A percentile compares a stretch with the other conserved stretches of the same genome.
phyloP scores from a whole-genome alignment of 108 stramenopile species.

The Fistulifera solaris region DNA sequence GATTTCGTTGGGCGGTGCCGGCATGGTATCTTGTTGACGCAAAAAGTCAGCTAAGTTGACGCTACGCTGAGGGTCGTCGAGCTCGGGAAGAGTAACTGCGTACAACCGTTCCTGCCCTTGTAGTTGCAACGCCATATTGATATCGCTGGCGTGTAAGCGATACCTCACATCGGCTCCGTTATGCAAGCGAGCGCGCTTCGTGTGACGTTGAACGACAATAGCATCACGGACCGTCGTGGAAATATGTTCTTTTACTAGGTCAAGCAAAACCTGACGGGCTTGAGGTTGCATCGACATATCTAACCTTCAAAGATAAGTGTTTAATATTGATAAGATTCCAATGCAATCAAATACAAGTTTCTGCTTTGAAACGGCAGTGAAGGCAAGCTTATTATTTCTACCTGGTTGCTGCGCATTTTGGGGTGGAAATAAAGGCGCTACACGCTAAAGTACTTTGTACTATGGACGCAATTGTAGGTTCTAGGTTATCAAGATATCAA shows the following conservation, averaged over 20 bases:
- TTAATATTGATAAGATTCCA: no score
- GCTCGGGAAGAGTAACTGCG: constrained; percentile 29
- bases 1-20: constrained; percentile 65
- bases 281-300: not conserved
- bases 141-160: constrained; percentile 72
- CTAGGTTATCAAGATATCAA: no score
- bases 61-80: not conserved
- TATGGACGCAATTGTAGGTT: no score
- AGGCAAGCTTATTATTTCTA: no score
- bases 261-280: not conserved
- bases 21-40: constrained; percentile 24
- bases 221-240: constrained; percentile 64
- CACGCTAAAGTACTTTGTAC: no score
- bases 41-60: constrained; percentile 67
- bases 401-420: no score
- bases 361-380: no score
- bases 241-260: constrained; percentile 60
- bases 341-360: no score
- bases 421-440: no score
- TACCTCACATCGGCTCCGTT: constrained; percentile 16
- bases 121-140: constrained; percentile 77
- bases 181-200: constrained; percentile 49
- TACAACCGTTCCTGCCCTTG: constrained; percentile 69
- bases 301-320: no score
- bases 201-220: constrained; percentile 61